phyloP scores from a whole-genome alignment of 768 basidiomycete genomes.

The Agrocybe chaxingu region DNA sequence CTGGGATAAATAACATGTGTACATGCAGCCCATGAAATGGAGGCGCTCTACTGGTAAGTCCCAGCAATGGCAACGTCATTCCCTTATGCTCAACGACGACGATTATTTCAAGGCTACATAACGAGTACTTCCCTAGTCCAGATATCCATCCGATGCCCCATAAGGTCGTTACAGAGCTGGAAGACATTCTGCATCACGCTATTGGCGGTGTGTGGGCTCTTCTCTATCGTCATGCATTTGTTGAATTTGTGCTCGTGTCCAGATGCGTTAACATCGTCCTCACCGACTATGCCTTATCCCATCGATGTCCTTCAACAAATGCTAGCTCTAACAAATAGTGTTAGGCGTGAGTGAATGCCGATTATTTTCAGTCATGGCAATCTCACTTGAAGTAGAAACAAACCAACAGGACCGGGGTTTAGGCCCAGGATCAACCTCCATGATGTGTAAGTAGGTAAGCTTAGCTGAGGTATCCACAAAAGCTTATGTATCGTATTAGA shows the following conservation, averaged over 20 bases:
- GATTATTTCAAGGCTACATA: slow-evolving; percentile 21
- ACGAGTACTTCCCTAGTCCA: slow-evolving; percentile 23
- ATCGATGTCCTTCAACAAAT: slow-evolving; percentile 23
- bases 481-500: slow-evolving; percentile 16
- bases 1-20: neutral
- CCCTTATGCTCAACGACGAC: neutral
- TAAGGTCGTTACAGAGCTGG: slow-evolving; percentile 23
- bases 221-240: neutral
- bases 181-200: slow-evolving; percentile 25
- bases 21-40: slow-evolving; percentile 22
- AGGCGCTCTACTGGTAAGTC: slow-evolving; percentile 12
- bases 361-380: neutral
- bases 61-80: neutral
- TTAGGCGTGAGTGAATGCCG: slow-evolving; percentile 17
- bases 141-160: slow-evolving; percentile 11
- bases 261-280: slow-evolving; percentile 10
- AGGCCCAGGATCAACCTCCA: neutral
- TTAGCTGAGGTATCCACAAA: neutral
- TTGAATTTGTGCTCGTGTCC: neutral
- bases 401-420: neutral
- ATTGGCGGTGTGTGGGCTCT: slow-evolving; percentile 21
- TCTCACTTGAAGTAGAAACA: neutral
- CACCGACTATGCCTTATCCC: slow-evolving; percentile 5
- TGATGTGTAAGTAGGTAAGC: slow-evolving; percentile 5
- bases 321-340: slow-evolving; percentile 20